A percentile compares a stretch with the other conserved stretches of the same genome.
phyloP scores from a whole-genome alignment of 805 yeast genomes.

The Diddensiella transvaalensis region DNA sequence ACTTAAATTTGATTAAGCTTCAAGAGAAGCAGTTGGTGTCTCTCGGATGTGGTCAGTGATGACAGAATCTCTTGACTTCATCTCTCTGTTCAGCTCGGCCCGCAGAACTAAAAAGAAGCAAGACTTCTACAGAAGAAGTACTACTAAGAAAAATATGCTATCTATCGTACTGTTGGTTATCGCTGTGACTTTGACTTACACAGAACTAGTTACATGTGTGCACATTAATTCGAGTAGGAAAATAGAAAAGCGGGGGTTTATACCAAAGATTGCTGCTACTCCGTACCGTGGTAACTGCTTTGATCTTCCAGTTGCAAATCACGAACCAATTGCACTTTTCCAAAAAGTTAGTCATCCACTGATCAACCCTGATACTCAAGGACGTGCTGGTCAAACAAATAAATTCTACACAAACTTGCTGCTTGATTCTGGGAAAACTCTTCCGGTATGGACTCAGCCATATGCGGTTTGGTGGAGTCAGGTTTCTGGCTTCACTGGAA shows the following conservation, averaged over 20 bases:
- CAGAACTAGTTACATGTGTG: too few relatives aligned
- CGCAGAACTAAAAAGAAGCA: too few relatives aligned
- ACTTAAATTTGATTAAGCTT: too few relatives aligned
- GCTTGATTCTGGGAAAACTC: slow-evolving; percentile 52
- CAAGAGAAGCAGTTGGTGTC: not conserved
- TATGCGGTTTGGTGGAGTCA: slow-evolving; percentile 65
- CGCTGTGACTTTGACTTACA: too few relatives aligned
- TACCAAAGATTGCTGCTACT: not conserved
- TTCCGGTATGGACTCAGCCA: slow-evolving; percentile 78
- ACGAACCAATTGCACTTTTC: not conserved
- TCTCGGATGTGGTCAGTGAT: slow-evolving; percentile 1
- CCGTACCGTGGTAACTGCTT: not conserved
- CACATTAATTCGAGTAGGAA: too few relatives aligned
- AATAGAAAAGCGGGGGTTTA: not conserved
- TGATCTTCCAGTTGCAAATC: not conserved
- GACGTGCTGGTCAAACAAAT: slow-evolving; percentile 45
- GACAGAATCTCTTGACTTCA: too few relatives aligned
- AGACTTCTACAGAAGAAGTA: too few relatives aligned
- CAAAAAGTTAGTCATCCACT: not conserved
- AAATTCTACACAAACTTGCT: slow-evolving; percentile 71
- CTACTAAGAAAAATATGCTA: too few relatives aligned
- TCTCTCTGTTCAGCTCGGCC: too few relatives aligned
- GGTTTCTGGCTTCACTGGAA: slow-evolving; percentile 31
- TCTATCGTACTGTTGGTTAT: too few relatives aligned
- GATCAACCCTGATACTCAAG: not conserved